Conservation (phyloP, 1,139 yeast genomes). For the Saccharomyces hybrid region DNA sequence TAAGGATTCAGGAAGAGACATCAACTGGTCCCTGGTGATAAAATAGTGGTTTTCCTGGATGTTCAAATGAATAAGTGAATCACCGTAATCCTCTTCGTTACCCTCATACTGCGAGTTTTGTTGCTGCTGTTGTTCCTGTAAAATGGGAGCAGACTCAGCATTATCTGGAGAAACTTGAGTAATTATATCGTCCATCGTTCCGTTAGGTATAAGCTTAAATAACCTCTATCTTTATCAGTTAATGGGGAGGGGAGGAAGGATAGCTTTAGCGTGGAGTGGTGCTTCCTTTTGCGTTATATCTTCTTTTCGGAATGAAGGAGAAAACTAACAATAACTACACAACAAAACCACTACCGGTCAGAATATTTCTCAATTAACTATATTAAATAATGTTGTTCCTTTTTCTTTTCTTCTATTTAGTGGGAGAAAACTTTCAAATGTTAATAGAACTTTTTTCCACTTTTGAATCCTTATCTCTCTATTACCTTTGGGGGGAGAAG, state of each 20-base stretch:
- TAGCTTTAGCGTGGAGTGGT: neutral
- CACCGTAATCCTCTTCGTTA: slow-evolving; percentile 42
- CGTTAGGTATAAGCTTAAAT: neutral
- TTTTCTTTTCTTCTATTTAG: neutral
- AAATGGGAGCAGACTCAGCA: slow-evolving; percentile 3
- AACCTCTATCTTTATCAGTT: neutral
- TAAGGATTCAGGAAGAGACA: slow-evolving; percentile 87
- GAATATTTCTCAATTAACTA: neutral
- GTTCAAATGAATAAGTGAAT: slow-evolving; percentile 61
- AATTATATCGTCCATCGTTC: slow-evolving; percentile 37
- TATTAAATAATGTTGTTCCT: neutral
- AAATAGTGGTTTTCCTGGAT: slow-evolving; percentile 66
- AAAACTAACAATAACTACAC: neutral
- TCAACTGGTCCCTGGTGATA: slow-evolving; percentile 79
- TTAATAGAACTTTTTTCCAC: neutral
- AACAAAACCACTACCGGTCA: neutral
- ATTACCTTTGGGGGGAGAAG: neutral
- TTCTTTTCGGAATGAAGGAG: neutral
- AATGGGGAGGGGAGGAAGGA: neutral
- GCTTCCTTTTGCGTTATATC: neutral
- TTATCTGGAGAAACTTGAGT: slow-evolving; percentile 57
- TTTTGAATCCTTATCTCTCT: neutral
- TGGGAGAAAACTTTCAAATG: neutral
- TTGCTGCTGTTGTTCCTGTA: neutral
- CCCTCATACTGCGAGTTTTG: slow-evolving; percentile 17